Base-by-base conservation (phyloP, 495 filamentous ascomycete genomes). In the Xylaria longipes region DNA sequence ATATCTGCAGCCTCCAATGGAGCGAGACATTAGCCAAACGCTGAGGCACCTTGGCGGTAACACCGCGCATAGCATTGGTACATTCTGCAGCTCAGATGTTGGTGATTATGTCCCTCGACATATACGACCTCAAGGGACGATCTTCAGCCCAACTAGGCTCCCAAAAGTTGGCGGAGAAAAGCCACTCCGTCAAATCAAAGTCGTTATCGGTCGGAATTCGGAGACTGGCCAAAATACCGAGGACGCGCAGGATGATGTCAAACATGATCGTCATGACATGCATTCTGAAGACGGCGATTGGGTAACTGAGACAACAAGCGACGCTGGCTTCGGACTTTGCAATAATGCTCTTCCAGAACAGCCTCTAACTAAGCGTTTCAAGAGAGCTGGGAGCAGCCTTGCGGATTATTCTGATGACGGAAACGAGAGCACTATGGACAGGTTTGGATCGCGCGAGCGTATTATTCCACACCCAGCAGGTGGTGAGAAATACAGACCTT, bases 341-440 rank as follows among this genome's bases (percentile, higher is more conserved):
- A 35, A 2, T 31, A 71, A 14, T 9, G 14, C 37, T 11, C 12
- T 43, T 11, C 35, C 43, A 15, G 43, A n/a, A 25, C 22, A 14
- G 2, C 14, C n/a, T 17, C 22, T 20, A 31, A 39, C n/a, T 50
- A 20, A n/a, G 41, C 64, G 60, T 11, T 65, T 75, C 43, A 78
- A 81, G 68, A 31, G 45, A 14, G 76, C 81, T 3, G 81, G 82
- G n/a, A 81, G 80, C 70, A 83, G 82, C 50, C 73, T 83, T 43
- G 82, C 82, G 0, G 74, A 81, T 57, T 80, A 71, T 45, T 83
- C 81, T 0, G 80, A 84, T 29, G 69, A 73, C 12, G 73, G 65
- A 29, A 68, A 70, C 31, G 65, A 75, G 33, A 11, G 5, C 43
- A 29, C 8, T 54, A 57, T 27, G 67, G 75, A 39, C 57, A 22